Percentiles rank a stretch among this genome's conserved stretches.
These are phyloP conservation scores for Edaphochlamys debaryana DNA, from an alignment of 139 green algal genomes.

Conservation along the genomic window DNA sequence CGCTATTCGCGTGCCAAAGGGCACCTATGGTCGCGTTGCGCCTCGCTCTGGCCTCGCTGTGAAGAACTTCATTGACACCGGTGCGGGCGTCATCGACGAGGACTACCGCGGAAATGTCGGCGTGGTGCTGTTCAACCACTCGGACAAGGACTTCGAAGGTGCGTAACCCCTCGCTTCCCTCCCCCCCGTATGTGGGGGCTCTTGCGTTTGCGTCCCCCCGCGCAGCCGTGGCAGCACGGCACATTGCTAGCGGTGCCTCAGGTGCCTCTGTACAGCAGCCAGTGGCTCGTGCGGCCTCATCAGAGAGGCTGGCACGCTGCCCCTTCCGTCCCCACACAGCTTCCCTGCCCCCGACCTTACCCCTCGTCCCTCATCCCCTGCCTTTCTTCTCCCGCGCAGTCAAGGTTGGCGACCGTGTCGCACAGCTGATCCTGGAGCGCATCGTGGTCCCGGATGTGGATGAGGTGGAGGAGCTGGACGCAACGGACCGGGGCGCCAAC, in stretches of 20 bases:
- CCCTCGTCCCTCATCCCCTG: no score
- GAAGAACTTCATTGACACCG: conserved; percentile 98
- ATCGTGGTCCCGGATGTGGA: conserved; percentile 94
- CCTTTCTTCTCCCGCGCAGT: conserved; percentile 73
- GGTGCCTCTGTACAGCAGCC: no score
- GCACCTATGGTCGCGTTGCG: conserved; percentile 96
- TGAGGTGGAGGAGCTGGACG: conserved; percentile 92
- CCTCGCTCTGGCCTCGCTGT: conserved; percentile 94
- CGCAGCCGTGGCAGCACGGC: neutral
- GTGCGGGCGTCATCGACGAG: conserved; percentile 96
- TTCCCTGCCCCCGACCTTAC: no score
- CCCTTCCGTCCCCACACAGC: no score
- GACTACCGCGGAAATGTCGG: conserved; percentile 96
- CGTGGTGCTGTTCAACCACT: conserved; percentile 98
- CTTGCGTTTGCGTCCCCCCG: neutral
- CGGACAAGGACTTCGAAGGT: conserved; percentile 88
- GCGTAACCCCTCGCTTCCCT: neutral
- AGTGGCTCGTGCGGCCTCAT: no score
- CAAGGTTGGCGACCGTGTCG: conserved; percentile 87
- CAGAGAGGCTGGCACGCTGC: no score
- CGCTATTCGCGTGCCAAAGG: conserved; percentile 83
- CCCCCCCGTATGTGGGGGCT: no score
- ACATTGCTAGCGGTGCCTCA: no score
- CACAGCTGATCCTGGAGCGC: conserved; percentile 96
- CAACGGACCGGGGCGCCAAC: conserved; percentile 86